Conservation (phyloP, 805 yeast genomes). For the Saccharomycopsis sp. region DNA sequence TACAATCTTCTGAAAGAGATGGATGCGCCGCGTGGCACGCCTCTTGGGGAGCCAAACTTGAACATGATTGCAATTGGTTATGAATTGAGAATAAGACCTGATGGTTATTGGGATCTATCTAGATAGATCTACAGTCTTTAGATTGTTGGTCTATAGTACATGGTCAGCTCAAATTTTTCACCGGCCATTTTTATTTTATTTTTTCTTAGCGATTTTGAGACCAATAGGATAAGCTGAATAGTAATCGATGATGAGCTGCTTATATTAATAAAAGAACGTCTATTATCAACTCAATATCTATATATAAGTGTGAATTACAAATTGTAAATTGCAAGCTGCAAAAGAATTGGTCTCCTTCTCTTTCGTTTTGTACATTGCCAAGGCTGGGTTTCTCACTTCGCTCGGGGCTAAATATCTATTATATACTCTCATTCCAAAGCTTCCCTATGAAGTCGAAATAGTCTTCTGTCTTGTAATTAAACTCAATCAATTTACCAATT, state of each 20-base stretch:
- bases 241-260: background rate
- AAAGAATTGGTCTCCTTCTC: too few species aligned
- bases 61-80: too few species aligned
- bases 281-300: too few species aligned
- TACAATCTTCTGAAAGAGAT: background rate
- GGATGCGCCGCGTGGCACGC: background rate
- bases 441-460: conserved; percentile 33
- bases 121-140: too few species aligned
- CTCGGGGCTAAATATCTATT: too few species aligned
- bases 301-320: too few species aligned
- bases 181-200: background rate
- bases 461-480: conserved; percentile 19
- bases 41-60: background rate
- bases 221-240: background rate
- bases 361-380: too few species aligned
- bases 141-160: background rate
- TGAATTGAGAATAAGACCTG: too few species aligned
- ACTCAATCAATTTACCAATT: conserved; percentile 23
- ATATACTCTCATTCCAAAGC: conserved; percentile 29
- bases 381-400: too few species aligned
- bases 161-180: background rate
- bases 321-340: too few species aligned
- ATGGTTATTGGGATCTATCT: too few species aligned
- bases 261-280: too few species aligned
- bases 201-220: background rate